Percentiles rank a stretch among this genome's conserved stretches.
These are phyloP conservation scores for Dothistroma pini DNA, from an alignment of 2,329 filamentous ascomycete genomes.

Conservation along the genomic window DNA sequence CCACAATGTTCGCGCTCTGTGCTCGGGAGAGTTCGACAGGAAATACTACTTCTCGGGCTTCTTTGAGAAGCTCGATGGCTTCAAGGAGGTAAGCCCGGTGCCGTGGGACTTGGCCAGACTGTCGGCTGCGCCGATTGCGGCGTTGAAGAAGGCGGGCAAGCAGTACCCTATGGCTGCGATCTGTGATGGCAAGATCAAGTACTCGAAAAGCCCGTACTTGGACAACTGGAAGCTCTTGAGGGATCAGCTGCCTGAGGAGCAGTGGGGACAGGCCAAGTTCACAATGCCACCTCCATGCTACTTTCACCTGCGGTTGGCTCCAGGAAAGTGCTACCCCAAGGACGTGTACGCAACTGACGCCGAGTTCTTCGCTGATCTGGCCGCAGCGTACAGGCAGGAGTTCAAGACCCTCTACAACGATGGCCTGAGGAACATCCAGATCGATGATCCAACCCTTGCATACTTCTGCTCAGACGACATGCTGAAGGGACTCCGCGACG, in stretches of 20 bases:
- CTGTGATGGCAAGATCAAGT: constrained; percentile 37
- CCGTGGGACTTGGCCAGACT: constrained; percentile 37
- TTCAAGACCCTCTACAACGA: constrained; percentile 36
- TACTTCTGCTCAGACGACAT: constrained; percentile 40
- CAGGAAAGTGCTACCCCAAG: constrained; percentile 36
- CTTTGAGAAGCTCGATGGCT: constrained; percentile 39
- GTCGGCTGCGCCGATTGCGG: constrained; percentile 36
- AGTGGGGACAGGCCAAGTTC: constrained; percentile 37
- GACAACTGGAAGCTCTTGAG: constrained; percentile 38
- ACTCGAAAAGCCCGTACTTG: constrained; percentile 34
- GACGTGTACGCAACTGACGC: constrained; percentile 34
- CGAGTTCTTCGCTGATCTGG: constrained; percentile 38
- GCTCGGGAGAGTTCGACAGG: constrained; percentile 63
- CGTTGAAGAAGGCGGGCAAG: constrained; percentile 38
- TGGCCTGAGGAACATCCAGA: constrained; percentile 37
- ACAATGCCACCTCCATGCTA: constrained; percentile 39
- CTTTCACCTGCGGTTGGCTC: constrained; percentile 37
- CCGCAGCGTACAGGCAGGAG: constrained; percentile 36
- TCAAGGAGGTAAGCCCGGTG: constrained; percentile 36
- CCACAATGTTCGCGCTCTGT: constrained; percentile 60
- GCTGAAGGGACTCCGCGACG: constrained; percentile 32
- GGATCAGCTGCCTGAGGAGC: constrained; percentile 31
- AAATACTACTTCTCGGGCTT: constrained; percentile 40
- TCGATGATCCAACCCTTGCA: constrained; percentile 39
- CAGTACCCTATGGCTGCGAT: constrained; percentile 39